A percentile compares a stretch with the other conserved stretches of the same genome.
phyloP scores from a whole-genome alignment of 2,329 filamentous ascomycete genomes.

The Fusarium brevicatenulatum region DNA sequence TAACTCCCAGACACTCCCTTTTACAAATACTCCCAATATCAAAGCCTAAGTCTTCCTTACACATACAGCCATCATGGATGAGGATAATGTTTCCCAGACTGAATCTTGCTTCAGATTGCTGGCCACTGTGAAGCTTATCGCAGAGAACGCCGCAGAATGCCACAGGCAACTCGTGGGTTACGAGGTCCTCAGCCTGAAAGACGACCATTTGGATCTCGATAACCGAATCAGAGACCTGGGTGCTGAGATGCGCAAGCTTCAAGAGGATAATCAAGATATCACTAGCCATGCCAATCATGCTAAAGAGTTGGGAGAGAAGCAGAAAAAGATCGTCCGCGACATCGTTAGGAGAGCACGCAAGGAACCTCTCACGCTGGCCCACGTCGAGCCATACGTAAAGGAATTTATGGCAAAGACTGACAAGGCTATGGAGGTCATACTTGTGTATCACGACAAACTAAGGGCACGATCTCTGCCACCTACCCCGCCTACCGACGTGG shows the following conservation, averaged over 20 bases:
- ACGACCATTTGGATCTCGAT: background rate
- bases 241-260: background rate
- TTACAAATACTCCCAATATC: rapidly evolving
- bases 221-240: background rate
- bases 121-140: background rate
- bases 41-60: rapidly evolving
- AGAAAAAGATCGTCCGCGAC: background rate
- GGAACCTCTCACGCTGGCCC: rapidly evolving
- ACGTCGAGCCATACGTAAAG: background rate
- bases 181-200: background rate
- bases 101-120: background rate
- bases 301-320: background rate
- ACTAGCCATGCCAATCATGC: background rate
- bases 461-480: background rate
- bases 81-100: background rate
- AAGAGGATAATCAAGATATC: background rate
- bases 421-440: background rate
- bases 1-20: background rate
- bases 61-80: background rate
- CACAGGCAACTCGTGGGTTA: background rate
- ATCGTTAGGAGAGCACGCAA: background rate
- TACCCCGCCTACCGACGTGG: background rate
- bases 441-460: background rate
- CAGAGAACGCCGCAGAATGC: background rate
- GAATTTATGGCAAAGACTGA: background rate